phyloP scores from a whole-genome alignment of 2,329 filamentous ascomycete genomes.

The Colletotrichum higginsianum region DNA sequence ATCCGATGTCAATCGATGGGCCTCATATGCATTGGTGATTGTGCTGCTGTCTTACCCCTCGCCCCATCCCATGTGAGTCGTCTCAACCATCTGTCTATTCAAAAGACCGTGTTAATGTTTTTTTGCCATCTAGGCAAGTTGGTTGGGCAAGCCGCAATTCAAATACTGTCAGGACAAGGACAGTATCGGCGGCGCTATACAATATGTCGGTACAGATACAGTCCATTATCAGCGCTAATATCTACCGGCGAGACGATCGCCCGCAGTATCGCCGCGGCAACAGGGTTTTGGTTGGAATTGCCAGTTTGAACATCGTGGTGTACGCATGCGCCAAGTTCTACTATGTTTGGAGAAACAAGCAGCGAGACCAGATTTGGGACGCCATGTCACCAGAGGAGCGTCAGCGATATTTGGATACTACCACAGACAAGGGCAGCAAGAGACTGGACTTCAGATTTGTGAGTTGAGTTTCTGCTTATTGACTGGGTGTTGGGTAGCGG shows the following conservation, averaged over 20 bases:
- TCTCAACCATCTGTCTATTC: neutral
- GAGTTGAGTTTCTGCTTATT: slow-evolving; percentile 36
- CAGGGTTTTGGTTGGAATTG: slow-evolving; percentile 44
- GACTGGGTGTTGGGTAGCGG: slow-evolving; percentile 12
- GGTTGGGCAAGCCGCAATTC: slow-evolving; percentile 69
- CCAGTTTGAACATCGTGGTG: slow-evolving; percentile 44
- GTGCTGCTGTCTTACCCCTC: slow-evolving; percentile 51
- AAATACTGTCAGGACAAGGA: slow-evolving; percentile 73
- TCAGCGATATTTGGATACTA: slow-evolving; percentile 39
- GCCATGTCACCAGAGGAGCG: slow-evolving; percentile 55
- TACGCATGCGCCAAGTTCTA: slow-evolving; percentile 67
- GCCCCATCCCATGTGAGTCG: slow-evolving; percentile 57
- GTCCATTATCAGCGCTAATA: slow-evolving; percentile 61
- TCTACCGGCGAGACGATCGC: slow-evolving; percentile 62
- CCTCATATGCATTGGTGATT: slow-evolving; percentile 49
- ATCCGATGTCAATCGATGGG: slow-evolving; percentile 48
- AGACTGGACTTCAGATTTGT: slow-evolving; percentile 45
- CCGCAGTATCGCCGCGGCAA: slow-evolving; percentile 51
- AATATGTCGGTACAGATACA: slow-evolving; percentile 66
- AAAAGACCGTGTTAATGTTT: slow-evolving; percentile 1
- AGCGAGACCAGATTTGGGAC: slow-evolving; percentile 61
- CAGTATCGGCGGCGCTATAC: slow-evolving; percentile 74
- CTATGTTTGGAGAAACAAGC: slow-evolving; percentile 65
- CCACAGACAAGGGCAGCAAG: slow-evolving; percentile 42
- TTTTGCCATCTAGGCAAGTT: slow-evolving; percentile 64